Conservation (phyloP, 371 early-diverging fungal genomes). For the Apophysomyces variabilis region DNA sequence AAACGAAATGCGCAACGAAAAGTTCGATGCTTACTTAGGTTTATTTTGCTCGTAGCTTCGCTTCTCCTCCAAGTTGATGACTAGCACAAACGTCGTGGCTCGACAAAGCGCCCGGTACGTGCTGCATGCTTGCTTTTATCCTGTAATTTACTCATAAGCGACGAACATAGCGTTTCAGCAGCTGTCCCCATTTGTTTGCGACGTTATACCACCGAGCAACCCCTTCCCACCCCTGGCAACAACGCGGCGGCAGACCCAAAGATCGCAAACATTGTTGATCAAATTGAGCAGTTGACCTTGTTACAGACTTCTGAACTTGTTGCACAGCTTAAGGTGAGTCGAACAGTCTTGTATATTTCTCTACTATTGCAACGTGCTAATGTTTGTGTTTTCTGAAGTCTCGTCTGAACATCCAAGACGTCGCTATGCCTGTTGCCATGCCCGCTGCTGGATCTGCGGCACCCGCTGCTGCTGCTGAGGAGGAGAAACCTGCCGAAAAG, state of each 20-base stretch:
- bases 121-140: background rate
- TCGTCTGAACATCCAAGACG: constrained; percentile 91
- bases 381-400: constrained; percentile 50
- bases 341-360: background rate
- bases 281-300: constrained; percentile 87
- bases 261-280: constrained; percentile 83
- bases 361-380: background rate
- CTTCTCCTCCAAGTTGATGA: constrained; percentile 44
- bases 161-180: constrained; percentile 28
- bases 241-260: constrained; percentile 68
- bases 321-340: constrained; percentile 80
- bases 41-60: constrained; percentile 40
- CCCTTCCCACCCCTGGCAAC: constrained; percentile 65
- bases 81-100: constrained; percentile 31
- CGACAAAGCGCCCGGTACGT: constrained; percentile 48
- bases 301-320: constrained; percentile 92
- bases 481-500: constrained; percentile 89
- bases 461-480: constrained; percentile 73
- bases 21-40: background rate
- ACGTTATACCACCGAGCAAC: constrained; percentile 46
- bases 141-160: background rate
- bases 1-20: too few species aligned
- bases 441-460: constrained; percentile 61
- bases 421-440: constrained; percentile 74
- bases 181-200: constrained; percentile 42